A percentile compares a stretch with the other conserved stretches of the same genome.
phyloP scores from a whole-genome alignment of 768 basidiomycete species.

The Hemileccinum impolitum region DNA sequence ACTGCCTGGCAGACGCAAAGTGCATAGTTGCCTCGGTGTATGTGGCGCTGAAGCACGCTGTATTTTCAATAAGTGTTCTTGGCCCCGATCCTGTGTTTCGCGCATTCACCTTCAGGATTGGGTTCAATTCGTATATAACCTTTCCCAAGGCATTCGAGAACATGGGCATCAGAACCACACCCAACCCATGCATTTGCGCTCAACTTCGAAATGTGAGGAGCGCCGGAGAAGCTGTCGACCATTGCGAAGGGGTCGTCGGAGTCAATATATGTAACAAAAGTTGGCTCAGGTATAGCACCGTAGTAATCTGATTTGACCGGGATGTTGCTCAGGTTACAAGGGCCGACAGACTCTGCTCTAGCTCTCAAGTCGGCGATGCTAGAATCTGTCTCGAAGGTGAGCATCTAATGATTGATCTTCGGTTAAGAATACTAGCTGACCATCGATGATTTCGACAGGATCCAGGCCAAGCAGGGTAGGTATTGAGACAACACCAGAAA shows the following conservation, averaged over 20 bases:
- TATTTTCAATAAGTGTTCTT: constrained; percentile 11
- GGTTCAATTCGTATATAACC: constrained; percentile 66
- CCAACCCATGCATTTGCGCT: constrained; percentile 76
- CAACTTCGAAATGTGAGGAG: constrained; percentile 50
- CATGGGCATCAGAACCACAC: constrained; percentile 66
- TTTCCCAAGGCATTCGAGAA: constrained; percentile 71
- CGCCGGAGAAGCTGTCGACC: constrained; percentile 46
- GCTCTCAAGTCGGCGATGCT: constrained; percentile 47
- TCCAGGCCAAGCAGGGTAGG: constrained; percentile 87
- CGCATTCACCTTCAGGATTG: constrained; percentile 31
- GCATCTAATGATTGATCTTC: background rate
- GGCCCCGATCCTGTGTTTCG: background rate
- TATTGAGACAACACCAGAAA: constrained; percentile 68
- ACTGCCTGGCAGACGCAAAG: constrained; percentile 37
- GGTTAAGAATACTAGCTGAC: constrained; percentile 32
- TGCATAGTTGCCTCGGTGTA: constrained; percentile 54
- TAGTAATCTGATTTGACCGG: constrained; percentile 17
- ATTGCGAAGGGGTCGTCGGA: constrained; percentile 71
- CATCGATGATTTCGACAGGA: constrained; percentile 60
- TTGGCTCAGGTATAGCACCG: constrained; percentile 49
- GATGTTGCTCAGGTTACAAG: constrained; percentile 4
- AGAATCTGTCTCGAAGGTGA: constrained; percentile 40
- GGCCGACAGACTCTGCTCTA: constrained; percentile 28
- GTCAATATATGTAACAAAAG: constrained; percentile 69
- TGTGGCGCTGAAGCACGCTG: constrained; percentile 43